phyloP scores from a whole-genome alignment of 2,329 filamentous ascomycete species.

The Alternaria sp. region DNA sequence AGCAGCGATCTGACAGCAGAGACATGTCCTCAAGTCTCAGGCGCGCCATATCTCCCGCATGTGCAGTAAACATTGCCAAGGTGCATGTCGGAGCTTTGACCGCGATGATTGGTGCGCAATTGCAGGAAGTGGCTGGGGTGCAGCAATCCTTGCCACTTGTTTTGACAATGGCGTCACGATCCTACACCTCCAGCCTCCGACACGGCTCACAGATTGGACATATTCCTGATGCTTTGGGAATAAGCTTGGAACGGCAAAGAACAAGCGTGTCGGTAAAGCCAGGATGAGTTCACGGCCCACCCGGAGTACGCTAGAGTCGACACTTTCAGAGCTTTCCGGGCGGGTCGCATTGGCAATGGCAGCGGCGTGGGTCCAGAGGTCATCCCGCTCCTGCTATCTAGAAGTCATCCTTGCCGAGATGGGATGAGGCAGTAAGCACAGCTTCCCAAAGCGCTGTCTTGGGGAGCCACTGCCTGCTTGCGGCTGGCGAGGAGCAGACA shows the following conservation, averaged over 20 bases:
- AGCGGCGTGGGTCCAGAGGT: slow-evolving; percentile 3
- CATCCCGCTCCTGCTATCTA: slow-evolving; percentile 8
- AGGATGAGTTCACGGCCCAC: slow-evolving; percentile 6
- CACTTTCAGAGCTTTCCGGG: slow-evolving; percentile 1
- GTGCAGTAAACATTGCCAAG: slow-evolving; percentile 1
- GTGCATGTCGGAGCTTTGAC: slow-evolving; percentile 1
- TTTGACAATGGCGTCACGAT: slow-evolving; percentile 10
- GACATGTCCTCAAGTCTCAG: neutral
- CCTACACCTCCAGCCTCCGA: neutral
- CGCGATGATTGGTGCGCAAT: slow-evolving; percentile 9
- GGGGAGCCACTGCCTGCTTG: neutral
- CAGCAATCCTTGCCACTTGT: slow-evolving; percentile 4
- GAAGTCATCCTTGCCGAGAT: slow-evolving; percentile 1
- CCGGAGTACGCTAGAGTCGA: slow-evolving; percentile 1
- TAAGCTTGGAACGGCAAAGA: neutral
- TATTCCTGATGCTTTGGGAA: neutral
- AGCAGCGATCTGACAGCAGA: neutral
- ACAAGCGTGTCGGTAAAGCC: neutral
- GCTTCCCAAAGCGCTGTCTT: neutral
- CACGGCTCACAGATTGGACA: slow-evolving; percentile 3
- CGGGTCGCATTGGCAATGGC: slow-evolving; percentile 7
- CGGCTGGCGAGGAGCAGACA: neutral
- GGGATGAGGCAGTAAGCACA: neutral
- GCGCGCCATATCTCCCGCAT: neutral
- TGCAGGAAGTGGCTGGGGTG: slow-evolving; percentile 5